Evolutionary conservation across 2,329 filamentous ascomycete species (phyloP), one percentile per base, ranked within the genome.

Genomic region (Pseudogymnoascus sp.): DNA sequence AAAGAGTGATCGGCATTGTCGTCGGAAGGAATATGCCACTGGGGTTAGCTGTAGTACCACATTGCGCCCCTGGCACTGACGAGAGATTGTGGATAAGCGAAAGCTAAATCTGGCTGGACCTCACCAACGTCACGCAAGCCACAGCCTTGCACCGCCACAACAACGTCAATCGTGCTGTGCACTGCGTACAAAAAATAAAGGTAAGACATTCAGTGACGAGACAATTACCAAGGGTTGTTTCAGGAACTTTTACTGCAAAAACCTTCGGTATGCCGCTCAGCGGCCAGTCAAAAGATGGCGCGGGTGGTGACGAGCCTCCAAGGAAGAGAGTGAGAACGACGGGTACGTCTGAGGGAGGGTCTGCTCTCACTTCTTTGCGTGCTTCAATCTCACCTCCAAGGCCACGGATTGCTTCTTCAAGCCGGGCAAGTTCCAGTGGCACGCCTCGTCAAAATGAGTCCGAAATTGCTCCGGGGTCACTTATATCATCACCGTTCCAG

Each of bases 401-500:
- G 34, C 14, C 18, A 38, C 18, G 57, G 35, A 38, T 9, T 58
- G 20, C 6, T 38, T 32, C 6, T 38, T 32, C n/a, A 39, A 58
- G 14, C 5, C 57, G 5, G n/a, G 9, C 8, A 54, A 54, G 9
- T 32, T 54, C 47, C 25, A 32, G 32, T 4, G 28, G 28, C 8
- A 54, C 25, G 16, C 47, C 25, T 7, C 28, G 4, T 54, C 47
- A 54, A 32, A 18, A 54, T 54, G 47, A 54, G 28, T 25, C 47
- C 4, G 35, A 35, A 58, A 58, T 58, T 18, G 8, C 43, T 25
- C 22, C 25, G 2, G 39, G 41, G 22, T 30, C 59, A 22, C 54
- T 66, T 12, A 50, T 71, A 18, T 63, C 65, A 6, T 87, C 85
- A 6, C 84, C 84, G 1, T 75, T 87, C 41, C 79, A 82, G 62